Conservation (phyloP, 2,329 filamentous ascomycete genomes). For the Trichophyton rubrum region DNA sequence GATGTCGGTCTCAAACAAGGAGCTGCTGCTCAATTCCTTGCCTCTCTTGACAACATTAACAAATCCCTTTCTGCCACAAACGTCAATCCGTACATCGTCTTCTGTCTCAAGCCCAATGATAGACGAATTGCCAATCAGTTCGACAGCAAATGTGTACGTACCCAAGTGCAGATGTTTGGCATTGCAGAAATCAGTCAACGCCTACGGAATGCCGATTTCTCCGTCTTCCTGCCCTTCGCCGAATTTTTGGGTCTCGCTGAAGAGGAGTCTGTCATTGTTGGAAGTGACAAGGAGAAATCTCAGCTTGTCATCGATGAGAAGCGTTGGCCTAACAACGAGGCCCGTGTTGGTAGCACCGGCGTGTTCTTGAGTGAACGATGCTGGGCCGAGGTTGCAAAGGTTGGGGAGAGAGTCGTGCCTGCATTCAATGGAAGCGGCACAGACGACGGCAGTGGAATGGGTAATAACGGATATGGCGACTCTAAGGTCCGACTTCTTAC, state of each 20-base stretch:
- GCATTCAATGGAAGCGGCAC: slow-evolving; percentile 48
- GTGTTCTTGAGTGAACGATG: slow-evolving; percentile 92
- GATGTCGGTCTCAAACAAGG: slow-evolving; percentile 50
- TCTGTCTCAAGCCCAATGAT: slow-evolving; percentile 95
- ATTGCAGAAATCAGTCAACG: slow-evolving; percentile 95
- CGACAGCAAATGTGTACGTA: slow-evolving; percentile 93
- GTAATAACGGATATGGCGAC: slow-evolving; percentile 36
- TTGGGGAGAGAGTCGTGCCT: slow-evolving; percentile 50
- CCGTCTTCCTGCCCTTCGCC: slow-evolving; percentile 84
- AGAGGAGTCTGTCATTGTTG: slow-evolving; percentile 70
- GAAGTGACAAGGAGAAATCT: slow-evolving; percentile 81
- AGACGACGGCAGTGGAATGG: slow-evolving; percentile 43
- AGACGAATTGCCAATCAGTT: slow-evolving; percentile 96
- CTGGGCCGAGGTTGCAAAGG: slow-evolving; percentile 79
- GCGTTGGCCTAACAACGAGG: slow-evolving; percentile 85
- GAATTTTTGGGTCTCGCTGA: slow-evolving; percentile 88
- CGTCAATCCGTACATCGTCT: slow-evolving; percentile 89
- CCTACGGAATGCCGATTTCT: slow-evolving; percentile 86
- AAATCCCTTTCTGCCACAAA: slow-evolving; percentile 71
- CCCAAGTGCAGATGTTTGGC: slow-evolving; percentile 86
- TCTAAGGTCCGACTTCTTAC: slow-evolving; percentile 45
- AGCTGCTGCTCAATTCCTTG: slow-evolving; percentile 82
- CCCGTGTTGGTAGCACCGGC: slow-evolving; percentile 78
- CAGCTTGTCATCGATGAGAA: slow-evolving; percentile 86
- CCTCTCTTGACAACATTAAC: slow-evolving; percentile 78